Conservation (phyloP, 2,329 filamentous ascomycete species). For the Talaromyces sp. region DNA sequence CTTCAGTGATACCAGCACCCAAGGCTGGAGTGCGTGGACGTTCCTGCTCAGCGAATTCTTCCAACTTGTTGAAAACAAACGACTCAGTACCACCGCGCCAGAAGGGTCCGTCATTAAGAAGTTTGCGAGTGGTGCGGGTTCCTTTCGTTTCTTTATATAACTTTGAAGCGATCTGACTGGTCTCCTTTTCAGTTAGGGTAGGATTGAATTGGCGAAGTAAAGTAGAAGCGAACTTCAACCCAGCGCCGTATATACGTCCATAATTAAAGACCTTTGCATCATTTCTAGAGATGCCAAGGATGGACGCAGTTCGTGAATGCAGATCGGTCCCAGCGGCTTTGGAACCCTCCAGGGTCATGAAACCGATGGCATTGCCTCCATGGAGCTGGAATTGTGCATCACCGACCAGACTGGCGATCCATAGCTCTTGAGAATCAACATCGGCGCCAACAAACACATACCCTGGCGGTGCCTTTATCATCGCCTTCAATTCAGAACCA, state of each 20-base stretch:
- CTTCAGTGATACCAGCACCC: constrained; percentile 93
- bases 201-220: constrained; percentile 93
- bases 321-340: constrained; percentile 92
- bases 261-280: constrained; percentile 99
- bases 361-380: constrained; percentile 93
- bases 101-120: constrained; percentile 70
- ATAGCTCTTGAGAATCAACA: constrained; percentile 94
- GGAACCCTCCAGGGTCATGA: constrained; percentile 97
- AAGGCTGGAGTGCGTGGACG: constrained; percentile 85
- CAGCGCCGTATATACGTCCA: constrained; percentile 96
- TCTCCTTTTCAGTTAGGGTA: constrained; percentile 72
- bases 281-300: constrained; percentile 89
- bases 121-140: constrained; percentile 71
- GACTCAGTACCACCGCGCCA: constrained; percentile 97
- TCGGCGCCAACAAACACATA: constrained; percentile 95
- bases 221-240: constrained; percentile 86
- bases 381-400: constrained; percentile 94
- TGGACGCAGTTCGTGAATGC: constrained; percentile 87
- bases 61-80: constrained; percentile 96
- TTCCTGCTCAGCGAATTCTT: constrained; percentile 96
- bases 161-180: constrained; percentile 68
- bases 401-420: constrained; percentile 94
- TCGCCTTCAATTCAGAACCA: constrained; percentile 93
- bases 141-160: constrained; percentile 91
- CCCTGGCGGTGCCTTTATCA: constrained; percentile 86